phyloP scores from a whole-genome alignment of 352 stramenopile genomes.

The Phytophthora lateralis region DNA sequence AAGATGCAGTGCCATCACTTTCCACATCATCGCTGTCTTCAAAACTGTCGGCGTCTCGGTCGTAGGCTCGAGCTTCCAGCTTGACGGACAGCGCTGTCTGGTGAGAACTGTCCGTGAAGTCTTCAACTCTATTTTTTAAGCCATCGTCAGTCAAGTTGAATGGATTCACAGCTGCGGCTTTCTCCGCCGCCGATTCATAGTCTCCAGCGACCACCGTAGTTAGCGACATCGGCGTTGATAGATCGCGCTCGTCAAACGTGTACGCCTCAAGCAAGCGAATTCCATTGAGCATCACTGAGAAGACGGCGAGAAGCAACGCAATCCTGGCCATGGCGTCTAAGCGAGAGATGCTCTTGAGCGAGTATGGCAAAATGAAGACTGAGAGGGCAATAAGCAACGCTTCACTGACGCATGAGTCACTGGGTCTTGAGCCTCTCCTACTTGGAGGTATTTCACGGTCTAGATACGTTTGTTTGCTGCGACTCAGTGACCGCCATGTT shows the following conservation, averaged over 20 bases:
- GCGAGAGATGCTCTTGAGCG: neutral
- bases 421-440: no score
- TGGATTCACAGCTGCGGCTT: neutral
- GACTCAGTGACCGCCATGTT: conserved; percentile 2
- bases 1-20: conserved; percentile 3
- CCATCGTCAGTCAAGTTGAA: conserved; percentile 1
- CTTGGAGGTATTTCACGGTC: neutral
- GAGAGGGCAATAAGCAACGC: neutral
- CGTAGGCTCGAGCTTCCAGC: neutral
- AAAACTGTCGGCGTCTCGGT: conserved; percentile 9
- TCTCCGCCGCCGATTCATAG: neutral
- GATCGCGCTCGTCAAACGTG: conserved; percentile 2
- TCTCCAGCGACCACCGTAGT: conserved; percentile 1
- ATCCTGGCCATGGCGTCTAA: conserved; percentile 1
- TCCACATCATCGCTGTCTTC: conserved; percentile 12
- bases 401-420: neutral
- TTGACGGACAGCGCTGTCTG: neutral
- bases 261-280: neutral
- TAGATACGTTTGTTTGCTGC: neutral
- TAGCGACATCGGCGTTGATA: conserved; percentile 1
- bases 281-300: neutral
- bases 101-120: neutral
- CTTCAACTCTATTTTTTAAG: neutral
- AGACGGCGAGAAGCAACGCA: conserved; percentile 3
- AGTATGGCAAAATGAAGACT: conserved; percentile 12